Evolutionary conservation across 345 rosid genomes (phyloP).

Genomic region (Iberis pinnata): DNA sequence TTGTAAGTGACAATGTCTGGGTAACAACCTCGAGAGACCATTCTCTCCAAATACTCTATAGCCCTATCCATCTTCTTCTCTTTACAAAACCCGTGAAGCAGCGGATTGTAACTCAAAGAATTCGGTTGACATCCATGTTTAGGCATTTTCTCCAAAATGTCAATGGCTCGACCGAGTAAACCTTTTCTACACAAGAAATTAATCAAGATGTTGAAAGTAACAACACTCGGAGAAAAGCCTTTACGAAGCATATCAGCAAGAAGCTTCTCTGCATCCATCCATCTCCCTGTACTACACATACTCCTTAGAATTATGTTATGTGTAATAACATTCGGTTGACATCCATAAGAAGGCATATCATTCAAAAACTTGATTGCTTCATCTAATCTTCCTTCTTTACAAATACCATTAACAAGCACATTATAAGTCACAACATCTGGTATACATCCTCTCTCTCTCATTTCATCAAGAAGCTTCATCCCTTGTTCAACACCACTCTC

Average conservation of each 20-base stretch:
- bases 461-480: slow-evolving; percentile 85
- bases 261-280: slow-evolving; percentile 83
- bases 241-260: slow-evolving; percentile 63
- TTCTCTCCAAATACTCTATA: slow-evolving; percentile 65
- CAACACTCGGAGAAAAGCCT: slow-evolving; percentile 83
- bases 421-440: slow-evolving; percentile 82
- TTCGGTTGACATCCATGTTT: slow-evolving; percentile 69
- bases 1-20: slow-evolving; percentile 93
- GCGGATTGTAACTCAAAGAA: slow-evolving; percentile 69
- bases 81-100: slow-evolving; percentile 83
- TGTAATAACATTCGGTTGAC: slow-evolving; percentile 74
- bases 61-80: slow-evolving; percentile 87
- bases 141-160: slow-evolving; percentile 79
- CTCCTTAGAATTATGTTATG: slow-evolving; percentile 72
- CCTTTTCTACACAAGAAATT: slow-evolving; percentile 80
- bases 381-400: slow-evolving; percentile 74
- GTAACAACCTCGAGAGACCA: slow-evolving; percentile 81
- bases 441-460: slow-evolving; percentile 67
- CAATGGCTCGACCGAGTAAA: slow-evolving; percentile 70
- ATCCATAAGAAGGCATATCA: slow-evolving; percentile 56
- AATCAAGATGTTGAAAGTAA: slow-evolving; percentile 84
- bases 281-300: slow-evolving; percentile 76
- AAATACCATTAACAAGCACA: slow-evolving; percentile 79
- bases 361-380: slow-evolving; percentile 80
- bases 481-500: slow-evolving; percentile 76